Evolutionary conservation across 176 grass and related monocot species (phyloP), one percentile per base, ranked within the genome.

Genomic region (Cenchrus fungigraminus): DNA sequence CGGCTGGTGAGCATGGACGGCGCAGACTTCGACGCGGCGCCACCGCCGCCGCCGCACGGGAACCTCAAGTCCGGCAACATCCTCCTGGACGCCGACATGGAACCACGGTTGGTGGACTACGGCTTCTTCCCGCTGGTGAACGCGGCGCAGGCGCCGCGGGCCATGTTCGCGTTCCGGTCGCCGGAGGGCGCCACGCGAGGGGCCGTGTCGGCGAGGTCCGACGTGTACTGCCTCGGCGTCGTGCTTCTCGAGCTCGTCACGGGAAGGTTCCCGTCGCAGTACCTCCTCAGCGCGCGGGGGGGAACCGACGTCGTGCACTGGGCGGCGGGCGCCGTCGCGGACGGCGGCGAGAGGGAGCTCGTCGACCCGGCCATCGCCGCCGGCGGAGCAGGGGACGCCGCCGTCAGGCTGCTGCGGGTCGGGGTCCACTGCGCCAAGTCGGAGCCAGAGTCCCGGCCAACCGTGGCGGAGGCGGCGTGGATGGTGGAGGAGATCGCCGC

Each of bases 51-150:
- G 9, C 85, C 83, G 20, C 93, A 95, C 67, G 93, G 93, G 51
- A 95, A 92, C 86, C 88, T 95, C 60, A 95, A 95, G 88, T 95
- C 93, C 0, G 90, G 90, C 1, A 95, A 95, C 86, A 68, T 95
- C 83, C 93, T 95, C 28, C 93, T 95, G 6, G 83, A 65, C 54
- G 66, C 43, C 16, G n/a, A 74, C 47, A 74, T 95, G 80, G 82
- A 90, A 80, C 90, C 90, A 1, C 69, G 65, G 25, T 56, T 95
- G 29, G 86, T 84, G 34, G 93, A 92, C 88, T 88, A 82, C 80
- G 88, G 90, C 45, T 85, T 95, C 86, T 72, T 81, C 59, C 86
- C 85, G 19, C 80, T 95, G 31, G 80, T 95, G 66, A 87, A 92
- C 83, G 0, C 57, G 12, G 25, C 88, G 28, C 90, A 90, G 83